Evolutionary conservation across 1,284 basidiomycete genomes (phyloP).

Genomic region (Erythrobasidium hasegawianum): DNA sequence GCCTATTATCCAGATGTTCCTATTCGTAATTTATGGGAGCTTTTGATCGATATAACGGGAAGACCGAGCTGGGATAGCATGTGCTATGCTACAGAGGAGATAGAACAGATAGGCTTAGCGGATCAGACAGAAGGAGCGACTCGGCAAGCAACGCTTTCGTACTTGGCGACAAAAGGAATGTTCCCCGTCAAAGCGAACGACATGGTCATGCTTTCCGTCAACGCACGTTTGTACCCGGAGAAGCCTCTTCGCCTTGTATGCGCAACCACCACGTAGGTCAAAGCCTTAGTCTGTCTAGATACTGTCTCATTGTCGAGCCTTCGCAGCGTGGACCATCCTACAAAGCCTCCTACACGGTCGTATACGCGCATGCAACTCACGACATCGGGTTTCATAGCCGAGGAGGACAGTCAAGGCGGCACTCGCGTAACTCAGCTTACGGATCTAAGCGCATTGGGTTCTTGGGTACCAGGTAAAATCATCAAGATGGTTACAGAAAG

Average conservation of each 20-base stretch:
- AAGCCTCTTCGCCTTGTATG: conserved; percentile 15
- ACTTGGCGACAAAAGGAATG: conserved; percentile 36
- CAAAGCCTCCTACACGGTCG: conserved; percentile 32
- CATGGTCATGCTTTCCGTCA: conserved; percentile 42
- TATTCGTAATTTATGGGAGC: conserved; percentile 40
- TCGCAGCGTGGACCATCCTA: conserved; percentile 40
- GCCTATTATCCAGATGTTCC: conserved; percentile 39
- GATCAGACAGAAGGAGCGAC: conserved; percentile 9
- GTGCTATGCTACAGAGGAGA: conserved; percentile 23
- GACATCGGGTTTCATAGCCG: conserved; percentile 42
- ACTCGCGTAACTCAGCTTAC: conserved; percentile 40
- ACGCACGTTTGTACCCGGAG: conserved; percentile 34
- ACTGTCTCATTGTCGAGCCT: conserved; percentile 1
- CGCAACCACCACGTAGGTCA: conserved; percentile 31
- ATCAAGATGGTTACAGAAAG: conserved; percentile 41
- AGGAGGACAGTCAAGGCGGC: conserved; percentile 37
- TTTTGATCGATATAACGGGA: conserved; percentile 33
- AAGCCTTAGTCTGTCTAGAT: too few relatives aligned
- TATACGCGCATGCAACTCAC: conserved; percentile 43
- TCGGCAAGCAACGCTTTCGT: conserved; percentile 27
- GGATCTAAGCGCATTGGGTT: conserved; percentile 40
- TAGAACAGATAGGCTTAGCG: conserved; percentile 17
- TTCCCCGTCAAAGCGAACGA: conserved; percentile 38
- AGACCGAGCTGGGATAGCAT: conserved; percentile 39
- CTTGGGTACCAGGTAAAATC: conserved; percentile 41